Base-by-base conservation (phyloP, 1,139 yeast species). In the Geotrichum restrictum region DNA sequence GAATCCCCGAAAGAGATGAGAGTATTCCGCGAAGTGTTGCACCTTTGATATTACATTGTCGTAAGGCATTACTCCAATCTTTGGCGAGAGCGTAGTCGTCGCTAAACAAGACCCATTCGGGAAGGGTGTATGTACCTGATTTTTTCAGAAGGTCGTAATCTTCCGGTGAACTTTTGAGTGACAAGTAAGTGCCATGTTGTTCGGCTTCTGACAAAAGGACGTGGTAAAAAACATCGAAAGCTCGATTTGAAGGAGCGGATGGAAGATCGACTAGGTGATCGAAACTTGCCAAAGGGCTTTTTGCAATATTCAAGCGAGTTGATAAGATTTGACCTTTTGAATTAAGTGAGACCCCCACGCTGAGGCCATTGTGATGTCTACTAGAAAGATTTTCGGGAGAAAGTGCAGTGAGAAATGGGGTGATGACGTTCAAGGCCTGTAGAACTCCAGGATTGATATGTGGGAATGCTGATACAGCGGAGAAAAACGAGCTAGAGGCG, bases 31-130 rank as follows among this genome's bases (percentile, higher is more conserved):
- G 56, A 24, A 65, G 57, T 14, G 68, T 58, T 1, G 67, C 60
- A 18, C 68, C 71, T 45, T 67, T 63, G 51, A 72, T 61, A 2
- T 69, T 68, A 39, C 73, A 66, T 48, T 67, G 69, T 7, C 64
- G 53, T 27, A 69, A 60, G 7, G 73, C 69, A 51, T 69, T 71
- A 14, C 69, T 62, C 75, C 75, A 72, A 54, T 72, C 75, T 49
- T 67, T 66, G 5, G 74, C 74, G 29, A 69, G 56, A 1, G 73
- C 72, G 40, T 66, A 61, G 56, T 69, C 72, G 46, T 70, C 74
- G 1, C 73, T 64, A 52, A 61, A 64, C 32, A 63, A 61, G 38
- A 68, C 71, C 71, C 71, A 69, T 21, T 59, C 66, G 1, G 71
- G 74, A n/a, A 68, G 61, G n/a, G 56, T 49, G 56, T 60, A 69